Conservation (phyloP, 768 basidiomycete genomes). For the Epithele typhae region DNA sequence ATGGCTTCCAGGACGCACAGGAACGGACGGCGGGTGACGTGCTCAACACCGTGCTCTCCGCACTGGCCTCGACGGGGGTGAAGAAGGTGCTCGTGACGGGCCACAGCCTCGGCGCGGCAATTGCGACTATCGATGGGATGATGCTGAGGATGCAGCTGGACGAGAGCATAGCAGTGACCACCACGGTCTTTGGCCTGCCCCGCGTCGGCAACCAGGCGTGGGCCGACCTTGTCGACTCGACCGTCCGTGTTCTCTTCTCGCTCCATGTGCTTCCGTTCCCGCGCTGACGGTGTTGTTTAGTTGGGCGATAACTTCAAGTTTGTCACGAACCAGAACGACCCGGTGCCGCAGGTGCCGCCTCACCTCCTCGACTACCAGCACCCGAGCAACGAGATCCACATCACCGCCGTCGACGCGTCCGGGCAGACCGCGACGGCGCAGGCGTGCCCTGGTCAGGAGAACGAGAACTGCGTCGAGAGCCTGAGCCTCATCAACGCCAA, state of each 20-base stretch:
- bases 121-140: conserved; percentile 42
- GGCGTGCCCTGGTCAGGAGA: conserved; percentile 37
- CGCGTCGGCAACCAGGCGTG: conserved; percentile 41
- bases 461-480: conserved; percentile 16
- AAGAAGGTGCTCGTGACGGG: conserved; percentile 38
- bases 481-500: conserved; percentile 6
- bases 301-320: conserved; percentile 27
- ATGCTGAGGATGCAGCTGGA: conserved; percentile 36
- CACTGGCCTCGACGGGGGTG: conserved; percentile 24
- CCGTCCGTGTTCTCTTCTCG: conserved; percentile 15
- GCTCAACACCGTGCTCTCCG: conserved; percentile 27
- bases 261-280: neutral
- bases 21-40: conserved; percentile 34
- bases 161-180: conserved; percentile 28
- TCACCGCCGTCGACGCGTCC: conserved; percentile 24
- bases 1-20: conserved; percentile 38
- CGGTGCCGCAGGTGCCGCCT: conserved; percentile 37
- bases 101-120: conserved; percentile 33
- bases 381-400: conserved; percentile 43
- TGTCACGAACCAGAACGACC: conserved; percentile 40
- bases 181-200: conserved; percentile 40
- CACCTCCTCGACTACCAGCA: conserved; percentile 39
- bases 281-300: conserved; percentile 7
- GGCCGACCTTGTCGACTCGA: conserved; percentile 38
- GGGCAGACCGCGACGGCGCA: conserved; percentile 26